Base-by-base conservation (phyloP, 768 basidiomycete genomes). In the Ramaria sp. region DNA sequence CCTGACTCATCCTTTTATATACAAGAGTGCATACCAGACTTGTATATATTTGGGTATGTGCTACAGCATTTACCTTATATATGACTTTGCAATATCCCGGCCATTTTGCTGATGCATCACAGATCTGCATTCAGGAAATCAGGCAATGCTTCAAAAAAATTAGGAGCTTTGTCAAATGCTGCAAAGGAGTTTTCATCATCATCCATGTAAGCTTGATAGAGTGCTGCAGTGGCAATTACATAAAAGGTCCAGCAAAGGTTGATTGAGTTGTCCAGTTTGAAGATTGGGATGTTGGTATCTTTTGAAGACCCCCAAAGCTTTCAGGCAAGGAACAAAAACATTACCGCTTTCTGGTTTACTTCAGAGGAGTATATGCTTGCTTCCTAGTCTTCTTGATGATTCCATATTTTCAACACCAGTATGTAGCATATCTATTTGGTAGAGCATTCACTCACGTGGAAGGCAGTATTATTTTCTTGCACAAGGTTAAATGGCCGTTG, bases 361-460 rank as follows among this genome's bases (percentile, higher is more conserved):
- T 77, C 19, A 81, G 81, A 30, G 73, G 68, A 17, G 30, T 82
- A 46, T 91, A 90, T 67, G 69, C 75, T 30, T 61, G 67, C 19
- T 58, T 79, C 2, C 70, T 92, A 7, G 65, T 73, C 0, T 69
- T 84, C 17, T 70, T 88, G 54, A 71, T 74, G 4, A 70, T 83
- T 5, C 88, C 88, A 15, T 78, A 72, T 59, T 71, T 88, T 58
- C 88, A 91, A 69, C 74, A 77, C 39, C 80, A 87, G 86, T 85
- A 62, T 70, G 86, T 53, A n/a, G 13, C 20, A 27, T 20, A 20
- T 59, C 46, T 15, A 31, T 10, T 30, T 20, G 11, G 48, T 24
- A 31, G n/a, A n/a, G 47, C 37, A 45, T 52, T 37, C 51, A 12
- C 37, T 33, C 27, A 41, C 13, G 43, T 22, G 13, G 12, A 11